Evolutionary conservation across 2,329 filamentous ascomycete genomes (phyloP), one percentile per base, ranked within the genome.

Genomic region (Exophiala calicioides): DNA sequence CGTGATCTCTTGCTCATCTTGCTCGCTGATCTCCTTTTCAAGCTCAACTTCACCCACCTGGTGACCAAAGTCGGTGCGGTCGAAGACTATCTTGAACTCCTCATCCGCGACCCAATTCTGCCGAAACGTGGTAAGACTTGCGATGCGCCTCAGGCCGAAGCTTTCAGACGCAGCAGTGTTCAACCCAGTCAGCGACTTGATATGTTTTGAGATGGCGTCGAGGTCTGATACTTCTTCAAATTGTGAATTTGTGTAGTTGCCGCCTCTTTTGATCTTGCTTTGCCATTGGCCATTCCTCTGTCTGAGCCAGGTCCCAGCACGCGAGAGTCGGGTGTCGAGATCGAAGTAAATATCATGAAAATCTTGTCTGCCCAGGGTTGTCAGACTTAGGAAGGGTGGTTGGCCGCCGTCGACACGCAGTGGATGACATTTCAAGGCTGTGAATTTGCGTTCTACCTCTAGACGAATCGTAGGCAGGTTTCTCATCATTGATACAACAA

Each of bases 371-470:
- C 26, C 37, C 10, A 40, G 37, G 31, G 26, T 24, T 3, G 1
- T 31, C 13, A 40, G 37, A 18, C 37, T 40, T 18, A 26, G 18
- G 10, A 40, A 40, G 1, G 37, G 37, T 2, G 24, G 37, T 1
- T 7, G 3, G 5, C 37, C 37, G 1, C 9, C 15, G 16, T 40
- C 24, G 16, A 40, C 10, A 1, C 37, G 37, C 9, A 40, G 37
- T 13, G 37, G 37, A 9, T 31, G 18, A 18, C 37, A 40, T 20
- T 40, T 40, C 21, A 40, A 27, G 13, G 35, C 4, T 26, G 44
- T 16, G n/a, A 45, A 31, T 38, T 45, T 36, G 21, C 42, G 15
- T 23, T 45, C 31, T 10, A 45, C 35, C 24, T 38, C 20, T 24
- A 31, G n/a, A 36, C 24, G 24, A 27, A 27, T 27, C 7, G 24